phyloP scores from a whole-genome alignment of 768 basidiomycete genomes.

The Podaxis sp. region DNA sequence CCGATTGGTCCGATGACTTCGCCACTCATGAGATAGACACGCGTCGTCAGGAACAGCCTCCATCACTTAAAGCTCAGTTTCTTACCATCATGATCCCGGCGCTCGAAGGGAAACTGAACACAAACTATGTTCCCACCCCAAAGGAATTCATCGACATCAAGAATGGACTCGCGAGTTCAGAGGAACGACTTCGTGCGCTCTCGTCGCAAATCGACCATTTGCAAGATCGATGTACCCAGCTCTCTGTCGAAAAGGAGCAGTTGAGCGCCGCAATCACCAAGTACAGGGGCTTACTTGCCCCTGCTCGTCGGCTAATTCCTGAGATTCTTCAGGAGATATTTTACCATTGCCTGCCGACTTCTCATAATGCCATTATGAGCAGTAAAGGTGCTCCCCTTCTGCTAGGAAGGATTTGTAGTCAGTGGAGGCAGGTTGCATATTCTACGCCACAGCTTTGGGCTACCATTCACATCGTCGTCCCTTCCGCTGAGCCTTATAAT shows the following conservation, averaged over 20 bases:
- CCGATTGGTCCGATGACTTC: slow-evolving; percentile 3
- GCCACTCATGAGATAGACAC: neutral
- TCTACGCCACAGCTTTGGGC: slow-evolving; percentile 22
- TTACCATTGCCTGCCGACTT: slow-evolving; percentile 14
- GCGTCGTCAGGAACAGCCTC: slow-evolving; percentile 3
- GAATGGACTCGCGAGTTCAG: neutral
- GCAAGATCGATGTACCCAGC: neutral
- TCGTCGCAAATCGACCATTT: neutral
- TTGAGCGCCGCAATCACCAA: neutral
- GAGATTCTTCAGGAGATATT: slow-evolving; percentile 21
- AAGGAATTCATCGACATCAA: slow-evolving; percentile 1
- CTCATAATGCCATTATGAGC: slow-evolving; percentile 15
- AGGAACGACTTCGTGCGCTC: neutral
- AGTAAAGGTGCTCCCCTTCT: slow-evolving; percentile 16
- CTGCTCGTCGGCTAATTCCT: slow-evolving; percentile 14
- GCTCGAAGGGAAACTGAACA: slow-evolving; percentile 1
- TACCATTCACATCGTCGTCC: slow-evolving; percentile 16
- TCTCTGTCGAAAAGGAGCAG: neutral
- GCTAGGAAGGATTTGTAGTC: slow-evolving; percentile 16
- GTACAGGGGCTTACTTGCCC: slow-evolving; percentile 9
- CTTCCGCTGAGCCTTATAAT: neutral
- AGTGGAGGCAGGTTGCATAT: slow-evolving; percentile 18
- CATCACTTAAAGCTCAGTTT: neutral
- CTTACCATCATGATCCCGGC: slow-evolving; percentile 6
- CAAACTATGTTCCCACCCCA: slow-evolving; percentile 9